These are phyloP conservation scores for Ceratobasidium sp. DNA, from an alignment of 1,284 basidiomycete genomes.

Conservation along the genomic window DNA sequence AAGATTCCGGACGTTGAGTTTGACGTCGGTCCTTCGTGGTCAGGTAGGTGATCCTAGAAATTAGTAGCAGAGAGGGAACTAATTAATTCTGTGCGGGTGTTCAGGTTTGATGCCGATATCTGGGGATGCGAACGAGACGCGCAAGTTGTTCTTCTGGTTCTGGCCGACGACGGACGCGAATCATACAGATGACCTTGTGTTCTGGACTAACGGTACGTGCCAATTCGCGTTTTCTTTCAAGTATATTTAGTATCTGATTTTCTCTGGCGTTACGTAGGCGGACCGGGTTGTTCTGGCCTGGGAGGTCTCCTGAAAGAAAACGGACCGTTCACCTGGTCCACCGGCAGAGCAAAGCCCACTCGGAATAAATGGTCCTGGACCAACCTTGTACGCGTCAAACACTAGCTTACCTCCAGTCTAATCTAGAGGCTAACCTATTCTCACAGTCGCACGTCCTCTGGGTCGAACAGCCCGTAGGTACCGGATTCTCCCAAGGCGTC, in stretches of 20 bases:
- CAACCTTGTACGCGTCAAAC: slow-evolving; percentile 63
- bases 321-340: slow-evolving; percentile 79
- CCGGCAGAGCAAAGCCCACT: slow-evolving; percentile 73
- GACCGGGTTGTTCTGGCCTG: slow-evolving; percentile 78
- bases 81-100: background rate
- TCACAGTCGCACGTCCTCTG: slow-evolving; percentile 74
- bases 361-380: slow-evolving; percentile 84
- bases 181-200: slow-evolving; percentile 39
- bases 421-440: background rate
- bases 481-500: slow-evolving; percentile 81
- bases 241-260: background rate
- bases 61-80: too few species aligned
- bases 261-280: slow-evolving; percentile 55
- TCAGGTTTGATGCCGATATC: slow-evolving; percentile 79
- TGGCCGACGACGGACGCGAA: slow-evolving; percentile 67
- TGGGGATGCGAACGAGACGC: slow-evolving; percentile 68
- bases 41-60: slow-evolving; percentile 52
- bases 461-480: slow-evolving; percentile 88
- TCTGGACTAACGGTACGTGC: slow-evolving; percentile 21
- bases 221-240: background rate
- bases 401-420: background rate
- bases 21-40: slow-evolving; percentile 81
- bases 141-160: slow-evolving; percentile 89
- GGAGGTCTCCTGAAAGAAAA: slow-evolving; percentile 86
- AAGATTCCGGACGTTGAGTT: slow-evolving; percentile 77